Evolutionary conservation across 169 alveolate genomes (phyloP).

Genomic region (Plasmodium malariae): DNA sequence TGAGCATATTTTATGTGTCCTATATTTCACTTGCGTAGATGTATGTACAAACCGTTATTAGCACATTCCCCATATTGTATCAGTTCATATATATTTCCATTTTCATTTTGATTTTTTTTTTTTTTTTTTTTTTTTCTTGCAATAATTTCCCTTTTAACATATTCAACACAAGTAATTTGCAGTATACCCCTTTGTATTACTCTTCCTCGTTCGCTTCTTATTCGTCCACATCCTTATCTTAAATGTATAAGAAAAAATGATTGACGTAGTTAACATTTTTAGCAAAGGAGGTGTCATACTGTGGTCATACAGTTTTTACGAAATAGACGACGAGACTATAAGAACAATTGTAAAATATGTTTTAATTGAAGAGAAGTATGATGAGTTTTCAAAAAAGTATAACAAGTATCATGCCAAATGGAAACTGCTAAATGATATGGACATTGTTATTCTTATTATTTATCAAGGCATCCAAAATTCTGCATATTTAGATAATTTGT

Average conservation of each 20-base stretch:
- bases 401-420: slow-evolving; percentile 59
- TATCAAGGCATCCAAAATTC: slow-evolving; percentile 68
- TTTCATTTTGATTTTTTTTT: too few relatives aligned
- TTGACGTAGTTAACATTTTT: slow-evolving; percentile 58
- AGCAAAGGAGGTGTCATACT: slow-evolving; percentile 73
- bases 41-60: too few relatives aligned
- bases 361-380: slow-evolving; percentile 49
- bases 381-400: slow-evolving; percentile 38
- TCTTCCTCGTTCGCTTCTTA: background rate
- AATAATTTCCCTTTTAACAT: too few relatives aligned
- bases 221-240: background rate
- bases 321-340: slow-evolving; percentile 46
- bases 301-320: slow-evolving; percentile 76
- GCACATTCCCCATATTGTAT: too few relatives aligned
- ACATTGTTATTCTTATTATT: slow-evolving; percentile 55
- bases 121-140: too few relatives aligned
- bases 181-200: too few relatives aligned
- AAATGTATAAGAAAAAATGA: slow-evolving; percentile 28
- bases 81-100: too few relatives aligned
- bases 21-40: too few relatives aligned
- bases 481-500: slow-evolving; percentile 37
- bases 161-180: too few relatives aligned
- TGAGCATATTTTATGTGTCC: too few relatives aligned
- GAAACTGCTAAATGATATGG: slow-evolving; percentile 62
- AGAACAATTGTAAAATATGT: slow-evolving; percentile 41